A percentile compares a stretch with the other conserved stretches of the same genome.
phyloP scores from a whole-genome alignment of 2,329 filamentous ascomycete species.

The Ophiostoma triangulosporum region DNA sequence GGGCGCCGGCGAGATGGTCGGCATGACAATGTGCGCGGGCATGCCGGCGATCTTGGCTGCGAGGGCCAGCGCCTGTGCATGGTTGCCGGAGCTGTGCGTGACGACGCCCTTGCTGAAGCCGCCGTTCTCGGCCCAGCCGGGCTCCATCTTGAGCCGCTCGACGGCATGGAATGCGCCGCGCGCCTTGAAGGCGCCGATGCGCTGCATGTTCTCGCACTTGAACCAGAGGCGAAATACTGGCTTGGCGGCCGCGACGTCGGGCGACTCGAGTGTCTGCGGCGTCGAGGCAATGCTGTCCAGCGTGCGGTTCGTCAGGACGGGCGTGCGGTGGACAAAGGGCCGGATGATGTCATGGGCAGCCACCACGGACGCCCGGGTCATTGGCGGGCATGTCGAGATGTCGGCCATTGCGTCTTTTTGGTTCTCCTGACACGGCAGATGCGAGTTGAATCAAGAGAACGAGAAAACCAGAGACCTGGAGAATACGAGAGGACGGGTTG shows the following conservation, averaged over 20 bases:
- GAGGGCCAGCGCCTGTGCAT: conserved; percentile 82
- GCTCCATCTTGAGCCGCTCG: conserved; percentile 48
- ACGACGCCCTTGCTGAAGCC: conserved; percentile 58
- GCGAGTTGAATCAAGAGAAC: too few species aligned
- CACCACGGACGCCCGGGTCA: conserved; percentile 59
- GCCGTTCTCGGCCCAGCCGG: conserved; percentile 45
- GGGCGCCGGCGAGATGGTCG: conserved; percentile 64
- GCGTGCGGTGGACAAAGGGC: conserved; percentile 67
- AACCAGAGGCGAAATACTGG: conserved; percentile 58
- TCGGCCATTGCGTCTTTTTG: conserved; percentile 36
- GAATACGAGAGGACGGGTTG: not conserved
- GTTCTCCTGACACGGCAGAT: too few species aligned
- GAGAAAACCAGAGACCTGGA: too few species aligned
- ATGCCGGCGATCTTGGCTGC: conserved; percentile 63
- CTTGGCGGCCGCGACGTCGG: conserved; percentile 32
- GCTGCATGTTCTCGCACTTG: conserved; percentile 91
- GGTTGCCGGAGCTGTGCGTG: conserved; percentile 88
- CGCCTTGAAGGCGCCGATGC: conserved; percentile 84
- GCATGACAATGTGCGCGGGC: conserved; percentile 85
- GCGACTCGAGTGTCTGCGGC: conserved; percentile 3
- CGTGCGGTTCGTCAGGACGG: conserved; percentile 66
- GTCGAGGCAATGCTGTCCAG: conserved; percentile 63
- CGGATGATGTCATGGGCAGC: conserved; percentile 61
- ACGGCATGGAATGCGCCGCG: conserved; percentile 83
- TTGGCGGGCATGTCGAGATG: conserved; percentile 40